Evolutionary conservation across 2,329 filamentous ascomycete species (phyloP).

Genomic region (Diaporthe capsici): DNA sequence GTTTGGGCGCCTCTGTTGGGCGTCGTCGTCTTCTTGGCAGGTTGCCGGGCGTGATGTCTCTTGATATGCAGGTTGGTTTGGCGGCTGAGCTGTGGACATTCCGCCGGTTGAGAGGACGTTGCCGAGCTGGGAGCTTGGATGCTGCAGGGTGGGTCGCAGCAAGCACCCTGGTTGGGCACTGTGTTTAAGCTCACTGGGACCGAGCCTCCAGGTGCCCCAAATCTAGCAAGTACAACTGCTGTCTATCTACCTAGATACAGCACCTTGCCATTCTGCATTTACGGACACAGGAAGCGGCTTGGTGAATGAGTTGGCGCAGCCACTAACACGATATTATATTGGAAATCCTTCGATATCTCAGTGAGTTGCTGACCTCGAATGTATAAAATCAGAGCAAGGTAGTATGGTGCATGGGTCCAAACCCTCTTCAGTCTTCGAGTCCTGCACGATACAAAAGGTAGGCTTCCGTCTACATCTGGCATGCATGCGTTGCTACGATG

Average conservation of each 20-base stretch:
- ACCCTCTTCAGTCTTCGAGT: not conserved
- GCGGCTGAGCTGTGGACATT: not conserved
- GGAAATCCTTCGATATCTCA: not conserved
- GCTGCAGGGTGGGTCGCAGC: not conserved
- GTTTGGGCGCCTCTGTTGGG: not conserved
- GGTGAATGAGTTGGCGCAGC: not conserved
- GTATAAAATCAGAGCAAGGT: not conserved
- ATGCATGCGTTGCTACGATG: not conserved
- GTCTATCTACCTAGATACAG: not conserved
- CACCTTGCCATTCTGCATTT: not conserved
- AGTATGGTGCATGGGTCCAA: too few relatives aligned
- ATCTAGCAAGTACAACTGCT: not conserved
- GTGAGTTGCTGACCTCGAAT: not conserved
- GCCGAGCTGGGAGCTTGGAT: conserved; percentile 16
- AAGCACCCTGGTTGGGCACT: not conserved
- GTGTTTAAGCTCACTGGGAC: not conserved
- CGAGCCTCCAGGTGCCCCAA: not conserved
- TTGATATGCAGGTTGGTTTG: not conserved
- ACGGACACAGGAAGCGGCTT: not conserved
- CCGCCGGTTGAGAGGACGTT: not conserved
- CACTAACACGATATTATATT: not conserved
- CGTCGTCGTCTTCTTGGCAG: not conserved
- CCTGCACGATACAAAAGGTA: not conserved
- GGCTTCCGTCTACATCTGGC: too few relatives aligned
- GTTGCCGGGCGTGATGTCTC: not conserved